Base-by-base conservation (phyloP, 306 rosid genomes). In the Begonia masoniana region DNA sequence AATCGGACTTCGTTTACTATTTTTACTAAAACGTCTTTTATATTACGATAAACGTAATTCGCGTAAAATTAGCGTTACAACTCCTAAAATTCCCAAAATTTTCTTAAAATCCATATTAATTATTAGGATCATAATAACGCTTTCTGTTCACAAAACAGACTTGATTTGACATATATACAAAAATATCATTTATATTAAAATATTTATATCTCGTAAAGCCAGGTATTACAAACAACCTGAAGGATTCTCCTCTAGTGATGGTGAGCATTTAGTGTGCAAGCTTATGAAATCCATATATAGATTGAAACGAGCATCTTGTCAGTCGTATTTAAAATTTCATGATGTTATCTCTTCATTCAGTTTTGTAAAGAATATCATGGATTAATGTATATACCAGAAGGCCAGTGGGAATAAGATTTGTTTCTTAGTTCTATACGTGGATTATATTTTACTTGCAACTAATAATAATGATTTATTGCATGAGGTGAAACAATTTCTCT, bases 271-370 rank as follows among this genome's bases (percentile, higher is more conserved):
- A 21, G 24, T 21, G 24, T 21, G 24, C 24, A 21, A 21, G 3
- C 3, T 21, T 21, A 21, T 2, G 24, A 21, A 21, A 21, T 21
- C 24, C 24, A 21, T 21, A 21, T 21, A 21, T 21, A 10, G 59
- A 13, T 13, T 55, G n/a, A n/a, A n/a, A 21, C 17, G 7, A 35
- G 43, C 26, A 3, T 46, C 16, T 16, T 9, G 24, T 10, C 43
- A 55, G 17, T 31, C 47, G 58, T 55, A 55, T 14, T 31, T 55
- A 24, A 36, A 55, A 31, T 55, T 55, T 13, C 43, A 55, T 55
- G 43, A 26, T 55, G 46, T 39, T 9, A 55, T 55, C 16, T 10
- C 19, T 36, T 26, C 46, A 26, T 55, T 55, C 26, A 9, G 58
- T 26, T 55, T 55, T 12, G 10, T 52, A 52, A n/a, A 23, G 12